phyloP scores from a whole-genome alignment of 305 asterid genomes.

The Rubia peregrina region DNA sequence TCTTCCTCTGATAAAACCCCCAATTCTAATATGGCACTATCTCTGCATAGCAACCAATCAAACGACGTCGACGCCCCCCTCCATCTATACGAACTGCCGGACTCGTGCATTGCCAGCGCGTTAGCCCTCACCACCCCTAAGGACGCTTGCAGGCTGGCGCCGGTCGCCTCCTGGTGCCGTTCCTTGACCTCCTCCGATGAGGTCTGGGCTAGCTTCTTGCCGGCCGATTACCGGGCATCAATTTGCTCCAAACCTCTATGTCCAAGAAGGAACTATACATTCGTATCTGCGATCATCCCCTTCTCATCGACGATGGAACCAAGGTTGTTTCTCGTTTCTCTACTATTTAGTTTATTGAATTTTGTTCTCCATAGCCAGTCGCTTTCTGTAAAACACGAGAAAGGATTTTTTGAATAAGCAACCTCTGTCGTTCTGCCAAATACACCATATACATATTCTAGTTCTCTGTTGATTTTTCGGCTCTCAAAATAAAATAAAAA shows the following conservation, averaged over 20 bases:
- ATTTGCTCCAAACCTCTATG: constrained; percentile 18
- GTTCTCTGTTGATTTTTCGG: background rate
- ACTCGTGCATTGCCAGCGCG: constrained; percentile 46
- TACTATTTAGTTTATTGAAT: too few species aligned
- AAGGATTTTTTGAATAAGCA: too few species aligned
- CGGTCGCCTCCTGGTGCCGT: constrained; percentile 44
- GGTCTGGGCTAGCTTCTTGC: constrained; percentile 71
- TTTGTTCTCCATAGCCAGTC: too few species aligned
- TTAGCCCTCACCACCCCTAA: constrained; percentile 58
- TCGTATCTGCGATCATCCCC: constrained; percentile 47
- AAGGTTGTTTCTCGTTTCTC: constrained; percentile 32
- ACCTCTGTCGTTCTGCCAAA: background rate
- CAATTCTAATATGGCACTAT: background rate
- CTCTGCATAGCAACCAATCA: background rate
- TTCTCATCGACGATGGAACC: constrained; percentile 48
- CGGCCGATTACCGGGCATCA: constrained; percentile 46
- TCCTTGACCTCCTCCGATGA: constrained; percentile 62
- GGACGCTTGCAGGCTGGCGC: constrained; percentile 60
- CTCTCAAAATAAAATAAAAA: too few species aligned
- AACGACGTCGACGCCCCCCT: constrained; percentile 4
- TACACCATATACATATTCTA: background rate
- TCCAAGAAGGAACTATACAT: constrained; percentile 58
- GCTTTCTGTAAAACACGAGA: too few species aligned
- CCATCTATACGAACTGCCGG: constrained; percentile 21
- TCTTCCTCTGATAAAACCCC: background rate